Evolutionary conservation across 78 protist genomes (phyloP), one percentile per base, ranked within the genome.

Genomic region (Cavenderia fasciculata): DNA sequence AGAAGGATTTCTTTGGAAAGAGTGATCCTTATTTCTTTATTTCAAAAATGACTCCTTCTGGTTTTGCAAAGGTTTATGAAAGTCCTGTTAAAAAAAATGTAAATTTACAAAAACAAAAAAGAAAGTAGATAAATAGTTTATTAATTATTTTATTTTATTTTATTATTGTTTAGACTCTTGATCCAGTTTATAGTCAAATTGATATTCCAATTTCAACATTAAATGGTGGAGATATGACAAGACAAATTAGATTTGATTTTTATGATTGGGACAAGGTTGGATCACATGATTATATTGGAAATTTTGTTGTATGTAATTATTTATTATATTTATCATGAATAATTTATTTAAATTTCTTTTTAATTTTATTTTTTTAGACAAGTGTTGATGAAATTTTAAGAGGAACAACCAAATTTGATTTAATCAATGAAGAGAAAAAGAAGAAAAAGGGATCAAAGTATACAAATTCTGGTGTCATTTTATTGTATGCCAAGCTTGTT

Each of bases 211-310:
- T 94, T 21, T 54, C 59, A 38, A 65, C 44, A 7, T 44, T 90
- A n/a, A 43, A 78, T 66, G 56, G 66, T 71, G 86, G 94, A 33
- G 94, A 92, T 57, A 2, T 59, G 18, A 43, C 33, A 25, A 65
- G 76, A 78, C 57, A 29, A 19, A 11, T 78, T 3, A 43, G 44
- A 66, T 61, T 93, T 54, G 59, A 43, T 16, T 86, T 92, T 68
- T 94, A 21, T 49, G 97, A 95, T 57, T 85, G 57, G 18, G 84
- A 94, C 23, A n/a, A 41, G 16, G 34, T 72, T 31, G 95, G 96
- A 23, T 41, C 34, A 41, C 93, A 69, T 40, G 95, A 95, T 49
- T 33, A 38, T 31, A 94, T 95, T 47, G 96, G 97, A 2, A 41
- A 40, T 66, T 71, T 54, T 34, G 14, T 19, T 21, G 51, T 63